A percentile compares a stretch with the other conserved stretches of the same genome.
Conservation (phyloP, 2,329 filamentous ascomycete species). For the Scolecobasidium constrictum region DNA sequence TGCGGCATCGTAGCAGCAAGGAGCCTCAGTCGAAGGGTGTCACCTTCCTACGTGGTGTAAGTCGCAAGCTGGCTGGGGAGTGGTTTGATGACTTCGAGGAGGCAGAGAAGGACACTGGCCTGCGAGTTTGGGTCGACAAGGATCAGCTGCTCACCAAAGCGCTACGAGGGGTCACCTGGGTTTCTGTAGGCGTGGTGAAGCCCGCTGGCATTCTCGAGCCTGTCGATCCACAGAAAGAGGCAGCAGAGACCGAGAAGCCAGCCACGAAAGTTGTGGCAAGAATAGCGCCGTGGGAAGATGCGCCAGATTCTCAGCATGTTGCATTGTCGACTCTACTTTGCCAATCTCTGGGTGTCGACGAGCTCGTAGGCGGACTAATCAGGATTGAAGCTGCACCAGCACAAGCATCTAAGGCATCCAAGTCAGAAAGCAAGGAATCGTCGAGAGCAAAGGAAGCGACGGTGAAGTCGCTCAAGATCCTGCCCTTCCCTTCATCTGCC, state of each 20-base stretch:
- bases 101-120: slow-evolving; percentile 24
- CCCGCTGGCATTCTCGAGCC: slow-evolving; percentile 66
- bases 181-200: slow-evolving; percentile 73
- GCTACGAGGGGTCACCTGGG: slow-evolving; percentile 67
- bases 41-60: slow-evolving; percentile 71
- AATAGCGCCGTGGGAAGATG: slow-evolving; percentile 71
- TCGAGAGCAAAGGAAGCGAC: slow-evolving; percentile 27
- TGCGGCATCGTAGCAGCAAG: slow-evolving; percentile 28
- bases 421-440: slow-evolving; percentile 27
- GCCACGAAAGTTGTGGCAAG: slow-evolving; percentile 64
- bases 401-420: slow-evolving; percentile 53
- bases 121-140: slow-evolving; percentile 77
- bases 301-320: slow-evolving; percentile 68
- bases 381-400: slow-evolving; percentile 74
- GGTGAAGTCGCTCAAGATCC: slow-evolving; percentile 64
- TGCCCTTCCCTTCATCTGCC: slow-evolving; percentile 50
- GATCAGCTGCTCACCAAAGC: slow-evolving; percentile 63
- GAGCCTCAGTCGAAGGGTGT: slow-evolving; percentile 54
- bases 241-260: slow-evolving; percentile 44
- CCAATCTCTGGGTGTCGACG: slow-evolving; percentile 56
- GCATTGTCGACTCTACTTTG: slow-evolving; percentile 73
- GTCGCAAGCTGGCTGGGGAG: slow-evolving; percentile 55
- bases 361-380: slow-evolving; percentile 74
- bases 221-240: slow-evolving; percentile 60
- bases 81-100: slow-evolving; percentile 63